Conservation (phyloP, 2,329 filamentous ascomycete genomes). For the Xylaria polymorpha region DNA sequence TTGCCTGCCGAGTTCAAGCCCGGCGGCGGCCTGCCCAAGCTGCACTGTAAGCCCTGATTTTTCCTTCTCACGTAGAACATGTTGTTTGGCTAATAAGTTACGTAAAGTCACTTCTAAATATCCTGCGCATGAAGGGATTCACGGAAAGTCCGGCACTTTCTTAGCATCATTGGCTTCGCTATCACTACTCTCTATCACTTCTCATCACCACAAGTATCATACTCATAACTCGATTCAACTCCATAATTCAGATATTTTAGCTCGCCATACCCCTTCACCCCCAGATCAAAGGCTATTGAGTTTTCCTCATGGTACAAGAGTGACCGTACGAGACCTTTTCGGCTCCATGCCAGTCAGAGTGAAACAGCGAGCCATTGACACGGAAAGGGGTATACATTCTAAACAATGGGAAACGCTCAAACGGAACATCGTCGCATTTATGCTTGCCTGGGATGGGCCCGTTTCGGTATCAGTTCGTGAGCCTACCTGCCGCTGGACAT, state of each 20-base stretch:
- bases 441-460: conserved; percentile 74
- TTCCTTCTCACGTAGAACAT: conserved; percentile 22
- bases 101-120: conserved; percentile 81
- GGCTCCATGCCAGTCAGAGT: conserved; percentile 91
- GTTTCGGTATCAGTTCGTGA: conserved; percentile 71
- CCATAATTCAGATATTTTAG: conserved; percentile 74
- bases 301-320: conserved; percentile 76
- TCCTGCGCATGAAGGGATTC: conserved; percentile 56
- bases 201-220: conserved; percentile 70
- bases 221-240: conserved; percentile 74
- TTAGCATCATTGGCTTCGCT: conserved; percentile 80
- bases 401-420: conserved; percentile 75
- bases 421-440: conserved; percentile 67
- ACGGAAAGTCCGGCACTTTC: conserved; percentile 80
- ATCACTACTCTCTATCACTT: conserved; percentile 81
- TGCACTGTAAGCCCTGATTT: conserved; percentile 69
- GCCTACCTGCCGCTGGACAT: conserved; percentile 50
- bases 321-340: conserved; percentile 83
- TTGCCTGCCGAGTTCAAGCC: conserved; percentile 75
- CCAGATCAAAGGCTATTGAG: conserved; percentile 66
- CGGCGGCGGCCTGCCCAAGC: conserved; percentile 76
- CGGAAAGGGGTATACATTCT: conserved; percentile 62
- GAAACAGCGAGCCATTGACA: conserved; percentile 74
- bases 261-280: conserved; percentile 71
- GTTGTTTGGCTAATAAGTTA: conserved; percentile 31